A percentile compares a stretch with the other conserved stretches of the same genome.
phyloP scores from a whole-genome alignment of 2,329 filamentous ascomycete genomes.

The Penicillium sp. region DNA sequence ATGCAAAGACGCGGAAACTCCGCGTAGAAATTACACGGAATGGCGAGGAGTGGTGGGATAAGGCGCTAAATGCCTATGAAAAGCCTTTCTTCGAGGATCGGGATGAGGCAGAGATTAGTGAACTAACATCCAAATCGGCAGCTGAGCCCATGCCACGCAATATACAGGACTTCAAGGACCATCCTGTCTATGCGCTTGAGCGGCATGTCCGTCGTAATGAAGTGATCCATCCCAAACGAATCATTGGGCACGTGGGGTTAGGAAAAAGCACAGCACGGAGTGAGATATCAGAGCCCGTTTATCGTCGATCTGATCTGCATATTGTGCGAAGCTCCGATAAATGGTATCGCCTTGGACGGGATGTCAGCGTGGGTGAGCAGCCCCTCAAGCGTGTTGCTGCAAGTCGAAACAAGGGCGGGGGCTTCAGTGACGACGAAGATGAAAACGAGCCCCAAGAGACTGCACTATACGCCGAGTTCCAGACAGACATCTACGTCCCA shows the following conservation, averaged over 20 bases:
- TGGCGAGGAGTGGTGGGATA: slow-evolving; percentile 57
- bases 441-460: slow-evolving; percentile 56
- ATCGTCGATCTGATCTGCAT: slow-evolving; percentile 76
- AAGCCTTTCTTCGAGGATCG: slow-evolving; percentile 56
- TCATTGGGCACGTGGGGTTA: slow-evolving; percentile 72
- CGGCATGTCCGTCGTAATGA: slow-evolving; percentile 81
- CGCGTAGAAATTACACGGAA: slow-evolving; percentile 69
- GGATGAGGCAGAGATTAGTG: slow-evolving; percentile 79
- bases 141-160: slow-evolving; percentile 83
- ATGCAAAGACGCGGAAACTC: slow-evolving; percentile 78
- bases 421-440: slow-evolving; percentile 40
- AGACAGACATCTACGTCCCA: slow-evolving; percentile 70
- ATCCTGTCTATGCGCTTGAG: slow-evolving; percentile 79
- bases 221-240: slow-evolving; percentile 69
- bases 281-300: slow-evolving; percentile 70
- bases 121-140: slow-evolving; percentile 68
- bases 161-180: slow-evolving; percentile 81
- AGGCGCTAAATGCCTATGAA: slow-evolving; percentile 43
- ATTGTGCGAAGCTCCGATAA: slow-evolving; percentile 74
- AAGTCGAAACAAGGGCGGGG: slow-evolving; percentile 38
- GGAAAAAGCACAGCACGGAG: slow-evolving; percentile 43
- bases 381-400: slow-evolving; percentile 71
- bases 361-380: slow-evolving; percentile 74
- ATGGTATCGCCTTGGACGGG: slow-evolving; percentile 85
- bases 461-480: slow-evolving; percentile 56